Conservation (phyloP, 495 filamentous ascomycete genomes). For the Penicillium paradoxum region DNA sequence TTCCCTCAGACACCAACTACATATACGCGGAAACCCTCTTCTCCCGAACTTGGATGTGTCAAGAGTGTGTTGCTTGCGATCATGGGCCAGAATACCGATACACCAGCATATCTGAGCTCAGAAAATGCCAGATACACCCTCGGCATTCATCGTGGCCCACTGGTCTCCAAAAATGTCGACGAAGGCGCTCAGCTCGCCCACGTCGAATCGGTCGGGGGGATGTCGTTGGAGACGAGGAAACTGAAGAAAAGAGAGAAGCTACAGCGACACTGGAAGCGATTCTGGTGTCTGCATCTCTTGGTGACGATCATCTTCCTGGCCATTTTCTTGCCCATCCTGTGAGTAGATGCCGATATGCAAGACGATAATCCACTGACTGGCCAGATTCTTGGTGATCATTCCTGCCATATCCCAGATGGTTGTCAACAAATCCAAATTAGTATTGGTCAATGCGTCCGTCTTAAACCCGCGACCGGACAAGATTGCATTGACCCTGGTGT, state of each 20-base stretch:
- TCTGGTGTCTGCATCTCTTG: slow-evolving; percentile 37
- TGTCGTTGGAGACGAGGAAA: slow-evolving; percentile 26
- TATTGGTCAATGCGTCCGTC: slow-evolving; percentile 33
- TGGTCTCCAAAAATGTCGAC: slow-evolving; percentile 11
- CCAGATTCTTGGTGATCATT: slow-evolving; percentile 39
- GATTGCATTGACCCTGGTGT: slow-evolving; percentile 28
- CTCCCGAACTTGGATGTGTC: neutral
- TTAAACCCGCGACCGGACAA: slow-evolving; percentile 31
- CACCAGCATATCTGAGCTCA: slow-evolving; percentile 25
- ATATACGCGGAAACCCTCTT: neutral
- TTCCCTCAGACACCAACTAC: neutral
- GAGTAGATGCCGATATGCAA: slow-evolving; percentile 12
- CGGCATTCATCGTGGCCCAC: slow-evolving; percentile 34
- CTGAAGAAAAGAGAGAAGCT: slow-evolving; percentile 25
- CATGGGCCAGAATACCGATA: slow-evolving; percentile 24
- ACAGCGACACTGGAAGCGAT: slow-evolving; percentile 36
- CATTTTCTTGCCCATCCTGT: slow-evolving; percentile 40
- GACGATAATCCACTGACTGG: slow-evolving; percentile 3
- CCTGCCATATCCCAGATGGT: slow-evolving; percentile 42
- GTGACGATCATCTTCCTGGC: slow-evolving; percentile 27
- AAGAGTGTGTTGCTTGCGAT: slow-evolving; percentile 9
- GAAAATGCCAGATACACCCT: slow-evolving; percentile 32
- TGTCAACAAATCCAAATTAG: slow-evolving; percentile 34
- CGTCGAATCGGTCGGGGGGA: slow-evolving; percentile 26
- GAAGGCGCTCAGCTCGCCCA: slow-evolving; percentile 25